A percentile compares a stretch with the other conserved stretches of the same genome.
Conservation (phyloP, 441 rosid genomes). For the Eruca vesicaria region DNA sequence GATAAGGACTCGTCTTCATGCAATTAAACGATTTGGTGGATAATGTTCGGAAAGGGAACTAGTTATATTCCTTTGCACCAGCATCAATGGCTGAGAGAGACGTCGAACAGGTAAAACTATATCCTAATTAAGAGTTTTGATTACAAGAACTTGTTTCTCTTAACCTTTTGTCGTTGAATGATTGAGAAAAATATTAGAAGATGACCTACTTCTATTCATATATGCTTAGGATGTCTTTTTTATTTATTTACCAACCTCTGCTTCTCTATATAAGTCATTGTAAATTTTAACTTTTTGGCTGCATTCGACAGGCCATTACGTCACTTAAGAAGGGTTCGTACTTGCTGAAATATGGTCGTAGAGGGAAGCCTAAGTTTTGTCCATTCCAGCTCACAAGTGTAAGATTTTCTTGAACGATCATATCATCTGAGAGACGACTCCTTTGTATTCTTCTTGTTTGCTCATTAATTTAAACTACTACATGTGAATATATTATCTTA, state of each 20-base stretch:
- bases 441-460: background rate
- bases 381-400: constrained; percentile 65
- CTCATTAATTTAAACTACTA: background rate
- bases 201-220: background rate
- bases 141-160: background rate
- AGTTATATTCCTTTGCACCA: constrained; percentile 34
- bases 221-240: background rate
- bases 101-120: constrained; percentile 57
- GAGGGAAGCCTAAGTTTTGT: constrained; percentile 71
- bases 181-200: background rate
- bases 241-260: background rate
- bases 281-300: background rate
- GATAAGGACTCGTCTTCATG: constrained; percentile 6
- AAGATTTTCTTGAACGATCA: constrained; percentile 24
- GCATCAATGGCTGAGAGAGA: constrained; percentile 84
- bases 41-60: constrained; percentile 53
- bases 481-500: constrained; percentile 33
- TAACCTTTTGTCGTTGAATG: background rate
- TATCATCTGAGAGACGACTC: background rate
- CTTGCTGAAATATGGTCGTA: constrained; percentile 66
- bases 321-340: constrained; percentile 61
- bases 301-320: constrained; percentile 47
- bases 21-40: constrained; percentile 18
- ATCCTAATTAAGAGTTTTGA: background rate
- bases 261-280: background rate